phyloP scores from a whole-genome alignment of 352 stramenopile genomes.

The Globisporangium perplexum region DNA sequence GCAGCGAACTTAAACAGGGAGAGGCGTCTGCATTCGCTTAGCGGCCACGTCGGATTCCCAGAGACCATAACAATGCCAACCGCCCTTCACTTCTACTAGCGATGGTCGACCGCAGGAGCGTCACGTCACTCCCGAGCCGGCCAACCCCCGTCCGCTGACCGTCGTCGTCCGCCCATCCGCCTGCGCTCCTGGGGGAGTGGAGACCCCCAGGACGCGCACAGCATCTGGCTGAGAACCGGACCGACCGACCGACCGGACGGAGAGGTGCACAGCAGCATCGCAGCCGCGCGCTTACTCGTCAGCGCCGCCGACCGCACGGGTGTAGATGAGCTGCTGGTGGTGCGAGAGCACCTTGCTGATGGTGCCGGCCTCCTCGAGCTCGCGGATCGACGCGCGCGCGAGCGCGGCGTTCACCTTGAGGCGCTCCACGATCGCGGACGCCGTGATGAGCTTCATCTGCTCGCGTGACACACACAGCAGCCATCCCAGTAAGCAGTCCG shows the following conservation, averaged over 20 bases:
- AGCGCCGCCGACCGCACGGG: slow-evolving; percentile 83
- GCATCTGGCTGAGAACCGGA: neutral
- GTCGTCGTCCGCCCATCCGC: neutral
- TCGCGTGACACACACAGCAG: neutral
- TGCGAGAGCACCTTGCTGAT: slow-evolving; percentile 95
- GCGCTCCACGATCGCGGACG: slow-evolving; percentile 97
- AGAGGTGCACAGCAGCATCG: slow-evolving; percentile 6
- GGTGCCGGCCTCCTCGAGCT: slow-evolving; percentile 94
- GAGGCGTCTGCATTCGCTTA: slow-evolving; percentile 30
- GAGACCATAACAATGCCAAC: slow-evolving; percentile 8
- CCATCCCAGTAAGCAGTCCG: neutral
- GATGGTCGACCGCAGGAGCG: neutral
- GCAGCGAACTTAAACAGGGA: slow-evolving; percentile 58
- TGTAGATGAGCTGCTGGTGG: slow-evolving; percentile 99
- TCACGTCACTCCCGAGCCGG: neutral
- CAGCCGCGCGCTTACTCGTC: slow-evolving; percentile 44
- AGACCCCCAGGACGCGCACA: neutral
- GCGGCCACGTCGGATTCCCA: neutral
- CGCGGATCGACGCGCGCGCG: slow-evolving; percentile 94
- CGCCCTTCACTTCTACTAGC: slow-evolving; percentile 9
- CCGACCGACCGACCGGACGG: neutral
- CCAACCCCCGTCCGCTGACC: neutral
- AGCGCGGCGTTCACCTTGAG: slow-evolving; percentile 99
- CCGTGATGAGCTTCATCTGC: slow-evolving; percentile 99
- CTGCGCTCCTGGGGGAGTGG: no score